phyloP scores from a whole-genome alignment of 345 rosid species.

The Syzygium oleosum region DNA sequence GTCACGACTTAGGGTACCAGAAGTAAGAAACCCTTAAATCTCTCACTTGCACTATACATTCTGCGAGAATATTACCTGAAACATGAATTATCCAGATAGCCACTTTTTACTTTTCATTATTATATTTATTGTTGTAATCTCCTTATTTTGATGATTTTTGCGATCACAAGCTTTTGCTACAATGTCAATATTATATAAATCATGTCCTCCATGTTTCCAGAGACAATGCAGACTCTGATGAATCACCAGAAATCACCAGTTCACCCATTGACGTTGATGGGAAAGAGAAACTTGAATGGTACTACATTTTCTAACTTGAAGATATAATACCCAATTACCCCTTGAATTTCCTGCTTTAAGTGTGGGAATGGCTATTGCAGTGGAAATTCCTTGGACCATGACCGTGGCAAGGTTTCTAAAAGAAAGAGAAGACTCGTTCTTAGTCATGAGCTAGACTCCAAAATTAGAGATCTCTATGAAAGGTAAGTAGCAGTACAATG shows the following conservation, averaged over 20 bases:
- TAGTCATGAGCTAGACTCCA: slow-evolving; percentile 44
- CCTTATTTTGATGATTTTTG: not conserved
- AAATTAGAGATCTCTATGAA: slow-evolving; percentile 60
- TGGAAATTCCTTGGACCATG: slow-evolving; percentile 24
- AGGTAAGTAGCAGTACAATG: slow-evolving; percentile 24
- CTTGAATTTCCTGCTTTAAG: not conserved
- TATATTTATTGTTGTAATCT: not conserved
- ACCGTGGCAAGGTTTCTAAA: slow-evolving; percentile 26
- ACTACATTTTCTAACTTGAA: not conserved
- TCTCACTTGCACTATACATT: not conserved
- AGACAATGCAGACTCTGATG: slow-evolving; percentile 3
- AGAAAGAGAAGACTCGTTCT: slow-evolving; percentile 61
- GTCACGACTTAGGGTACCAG: slow-evolving; percentile 42
- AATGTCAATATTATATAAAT: not conserved
- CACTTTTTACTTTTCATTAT: not conserved
- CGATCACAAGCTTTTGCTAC: not conserved
- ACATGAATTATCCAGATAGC: not conserved
- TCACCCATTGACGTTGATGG: slow-evolving; percentile 6
- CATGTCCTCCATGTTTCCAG: slow-evolving; percentile 4
- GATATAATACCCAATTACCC: not conserved
- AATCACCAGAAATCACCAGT: slow-evolving; percentile 6
- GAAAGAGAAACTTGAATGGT: slow-evolving; percentile 10
- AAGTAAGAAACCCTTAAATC: slow-evolving; percentile 29
- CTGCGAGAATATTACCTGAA: not conserved
- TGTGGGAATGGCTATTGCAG: slow-evolving; percentile 30